Evolutionary conservation across 2,329 filamentous ascomycete genomes (phyloP), one percentile per base, ranked within the genome.

Genomic region (Huntiella abstrusa): DNA sequence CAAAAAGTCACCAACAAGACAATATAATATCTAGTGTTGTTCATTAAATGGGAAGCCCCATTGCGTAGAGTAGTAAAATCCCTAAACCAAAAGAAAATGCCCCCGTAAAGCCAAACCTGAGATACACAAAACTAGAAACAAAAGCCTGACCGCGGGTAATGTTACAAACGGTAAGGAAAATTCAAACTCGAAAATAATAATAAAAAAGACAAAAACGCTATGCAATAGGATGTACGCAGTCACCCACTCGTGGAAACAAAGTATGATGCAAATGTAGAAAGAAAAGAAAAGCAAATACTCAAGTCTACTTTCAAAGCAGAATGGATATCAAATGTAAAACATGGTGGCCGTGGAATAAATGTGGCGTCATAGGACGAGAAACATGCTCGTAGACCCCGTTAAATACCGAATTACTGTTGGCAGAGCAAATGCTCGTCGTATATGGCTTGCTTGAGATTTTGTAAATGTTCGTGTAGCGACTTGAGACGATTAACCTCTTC

Each of bases 371-470:
- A 28, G 22, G 22, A 28, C 22, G 3, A 28, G 3, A 28, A 7
- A 7, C 22, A 28, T 10, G 7, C 22, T 28, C 43, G 17, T 49
- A 28, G 33, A 15, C 53, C 22, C 13, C 13, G 5, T 12, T 13
- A 39, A 38, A 17, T 38, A n/a, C 8, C 16, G 33, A 41, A 33
- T 42, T 28, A 50, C 17, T 50, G 45, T 16, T 36, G 19, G 16
- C 50, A 57, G 4, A 52, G 60, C 46, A 55, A 60, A 55, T 57
- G 63, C 57, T 67, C 64, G 52, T 59, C 59, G 53, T 74, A 69
- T 39, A 80, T 78, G 49, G 74, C 66, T 52, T 57, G 62, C 64
- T 79, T 79, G 67, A 78, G 68, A n/a, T 53, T 52, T 52, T 67
- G 62, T 41, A 80, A 59, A 33, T 67, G 62, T 22, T 65, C 59